Evolutionary conservation across 495 filamentous ascomycete species (phyloP).

Genomic region (Peziza echinospora): DNA sequence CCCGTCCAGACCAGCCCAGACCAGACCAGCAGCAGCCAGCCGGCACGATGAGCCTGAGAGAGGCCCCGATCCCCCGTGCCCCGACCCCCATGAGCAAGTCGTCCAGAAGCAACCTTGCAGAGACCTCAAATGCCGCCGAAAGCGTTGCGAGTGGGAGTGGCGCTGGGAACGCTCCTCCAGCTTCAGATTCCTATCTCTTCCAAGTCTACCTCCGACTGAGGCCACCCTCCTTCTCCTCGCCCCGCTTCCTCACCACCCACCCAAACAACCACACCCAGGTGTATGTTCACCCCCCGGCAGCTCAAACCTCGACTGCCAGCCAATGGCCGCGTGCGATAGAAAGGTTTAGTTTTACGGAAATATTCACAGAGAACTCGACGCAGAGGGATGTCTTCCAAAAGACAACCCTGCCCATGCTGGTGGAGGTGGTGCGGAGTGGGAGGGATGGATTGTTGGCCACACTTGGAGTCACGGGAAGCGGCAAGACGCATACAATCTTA

Average conservation of each 20-base stretch:
- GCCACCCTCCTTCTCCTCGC: constrained; percentile 34
- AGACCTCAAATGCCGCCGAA: too few relatives aligned
- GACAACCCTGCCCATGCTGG: constrained; percentile 48
- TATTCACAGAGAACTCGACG: constrained; percentile 66
- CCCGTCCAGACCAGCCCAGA: too few relatives aligned
- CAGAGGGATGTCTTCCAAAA: constrained; percentile 79
- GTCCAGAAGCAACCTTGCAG: too few relatives aligned
- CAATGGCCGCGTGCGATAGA: constrained; percentile 64
- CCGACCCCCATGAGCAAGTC: too few relatives aligned
- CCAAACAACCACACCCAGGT: constrained; percentile 8
- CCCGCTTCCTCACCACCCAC: constrained; percentile 12
- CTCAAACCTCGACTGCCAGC: too few relatives aligned
- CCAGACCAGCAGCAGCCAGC: too few relatives aligned
- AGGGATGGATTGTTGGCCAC: constrained; percentile 83
- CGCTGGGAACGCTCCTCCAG: too few relatives aligned
- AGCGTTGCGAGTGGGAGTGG: too few relatives aligned
- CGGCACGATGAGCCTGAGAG: too few relatives aligned
- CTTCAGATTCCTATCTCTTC: constrained; percentile 56
- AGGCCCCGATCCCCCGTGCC: too few relatives aligned
- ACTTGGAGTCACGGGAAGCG: constrained; percentile 82
- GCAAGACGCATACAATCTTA: constrained; percentile 97
- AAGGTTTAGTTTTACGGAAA: constrained; percentile 80
- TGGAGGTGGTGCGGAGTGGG: constrained; percentile 52
- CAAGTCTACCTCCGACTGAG: constrained; percentile 82
- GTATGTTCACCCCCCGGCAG: constrained; percentile 16